phyloP scores from a whole-genome alignment of 257 asterid species.

The Perilla frutescens region DNA sequence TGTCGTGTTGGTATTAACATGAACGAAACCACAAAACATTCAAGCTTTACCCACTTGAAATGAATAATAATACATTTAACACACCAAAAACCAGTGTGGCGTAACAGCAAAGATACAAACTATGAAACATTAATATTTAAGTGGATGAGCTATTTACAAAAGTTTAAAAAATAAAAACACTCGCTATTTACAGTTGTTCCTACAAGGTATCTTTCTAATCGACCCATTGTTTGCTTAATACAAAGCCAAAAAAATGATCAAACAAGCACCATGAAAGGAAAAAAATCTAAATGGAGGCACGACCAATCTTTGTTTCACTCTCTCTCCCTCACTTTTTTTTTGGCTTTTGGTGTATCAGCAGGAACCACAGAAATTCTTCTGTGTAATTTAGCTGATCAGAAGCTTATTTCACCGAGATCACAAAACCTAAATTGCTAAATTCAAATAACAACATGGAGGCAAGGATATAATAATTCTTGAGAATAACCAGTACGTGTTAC shows the following conservation, averaged over 20 bases:
- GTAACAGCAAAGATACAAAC: no score
- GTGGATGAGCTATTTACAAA: constrained; percentile 38
- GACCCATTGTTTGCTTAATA: not conserved
- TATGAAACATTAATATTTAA: not conserved
- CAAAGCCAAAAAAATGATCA: constrained; percentile 24
- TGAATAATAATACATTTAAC: no score
- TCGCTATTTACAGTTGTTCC: constrained; percentile 33
- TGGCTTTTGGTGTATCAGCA: constrained; percentile 1
- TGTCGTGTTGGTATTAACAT: no score
- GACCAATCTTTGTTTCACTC: not conserved
- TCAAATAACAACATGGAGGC: not conserved
- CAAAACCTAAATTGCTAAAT: not conserved
- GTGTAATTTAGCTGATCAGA: constrained; percentile 8
- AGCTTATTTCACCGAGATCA: constrained; percentile 12
- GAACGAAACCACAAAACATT: no score
- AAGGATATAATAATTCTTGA: not conserved
- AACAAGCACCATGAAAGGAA: constrained; percentile 24
- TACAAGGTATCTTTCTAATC: constrained; percentile 27
- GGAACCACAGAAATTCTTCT: constrained; percentile 19
- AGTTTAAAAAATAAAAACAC: constrained; percentile 20
- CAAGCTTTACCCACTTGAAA: no score
- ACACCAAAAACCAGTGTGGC: no score
- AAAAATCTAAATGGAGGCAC: constrained; percentile 16
- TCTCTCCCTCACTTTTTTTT: not conserved
- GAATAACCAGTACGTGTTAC: not conserved